Conservation (phyloP, 805 yeast genomes). For the Schwanniomyces sp. region DNA sequence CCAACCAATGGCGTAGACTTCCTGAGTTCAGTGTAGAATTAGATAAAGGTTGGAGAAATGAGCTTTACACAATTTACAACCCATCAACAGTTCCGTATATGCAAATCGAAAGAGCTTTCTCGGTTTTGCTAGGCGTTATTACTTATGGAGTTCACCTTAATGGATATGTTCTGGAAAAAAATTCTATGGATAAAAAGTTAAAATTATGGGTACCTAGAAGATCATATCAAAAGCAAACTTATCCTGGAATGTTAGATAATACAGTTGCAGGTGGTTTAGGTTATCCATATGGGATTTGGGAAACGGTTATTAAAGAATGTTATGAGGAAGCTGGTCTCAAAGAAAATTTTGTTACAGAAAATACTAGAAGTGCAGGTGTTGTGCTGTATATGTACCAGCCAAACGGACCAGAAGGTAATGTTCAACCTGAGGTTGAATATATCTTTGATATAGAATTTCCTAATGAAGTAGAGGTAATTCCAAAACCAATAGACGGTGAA, state of each 20-base stretch:
- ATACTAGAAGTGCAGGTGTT: slow-evolving; percentile 57
- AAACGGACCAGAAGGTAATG: slow-evolving; percentile 45
- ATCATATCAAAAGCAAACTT: slow-evolving; percentile 76
- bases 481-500: slow-evolving; percentile 52
- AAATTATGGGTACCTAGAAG: slow-evolving; percentile 86
- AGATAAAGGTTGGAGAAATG: slow-evolving; percentile 80
- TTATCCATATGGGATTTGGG: slow-evolving; percentile 69
- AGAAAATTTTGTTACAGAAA: slow-evolving; percentile 46
- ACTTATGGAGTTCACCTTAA: slow-evolving; percentile 89
- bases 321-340: slow-evolving; percentile 86
- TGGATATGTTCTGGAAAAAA: slow-evolving; percentile 62
- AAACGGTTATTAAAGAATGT: slow-evolving; percentile 83
- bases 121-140: slow-evolving; percentile 79
- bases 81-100: slow-evolving; percentile 59
- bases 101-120: slow-evolving; percentile 74
- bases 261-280: slow-evolving; percentile 96
- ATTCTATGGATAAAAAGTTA: slow-evolving; percentile 37
- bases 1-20: slow-evolving; percentile 33
- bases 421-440: slow-evolving; percentile 88
- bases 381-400: slow-evolving; percentile 63
- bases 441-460: slow-evolving; percentile 68
- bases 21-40: slow-evolving; percentile 28
- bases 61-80: slow-evolving; percentile 70
- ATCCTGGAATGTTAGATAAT: slow-evolving; percentile 88
- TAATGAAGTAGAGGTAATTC: slow-evolving; percentile 44